Evolutionary conservation across 352 stramenopile genomes (phyloP).

Genomic region (Aphanomyces euteiches): DNA sequence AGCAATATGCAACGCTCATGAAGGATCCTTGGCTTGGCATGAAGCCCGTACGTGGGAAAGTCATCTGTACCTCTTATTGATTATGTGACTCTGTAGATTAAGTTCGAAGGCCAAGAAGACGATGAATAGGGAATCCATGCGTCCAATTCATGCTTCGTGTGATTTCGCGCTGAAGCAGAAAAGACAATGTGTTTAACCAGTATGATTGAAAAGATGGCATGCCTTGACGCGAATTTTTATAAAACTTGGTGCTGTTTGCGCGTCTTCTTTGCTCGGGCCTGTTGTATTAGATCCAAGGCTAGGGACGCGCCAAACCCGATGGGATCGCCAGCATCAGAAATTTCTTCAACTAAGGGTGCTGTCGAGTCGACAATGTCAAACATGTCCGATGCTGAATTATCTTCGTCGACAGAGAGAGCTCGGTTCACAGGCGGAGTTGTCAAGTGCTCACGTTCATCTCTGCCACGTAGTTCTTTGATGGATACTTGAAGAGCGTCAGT

Average conservation of each 20-base stretch:
- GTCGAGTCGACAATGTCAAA: conserved; percentile 10
- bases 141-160: background rate
- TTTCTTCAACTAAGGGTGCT: background rate
- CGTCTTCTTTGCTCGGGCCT: conserved; percentile 17
- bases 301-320: conserved; percentile 10
- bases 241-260: background rate
- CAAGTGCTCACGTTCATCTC: no score
- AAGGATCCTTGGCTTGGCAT: conserved; percentile 69
- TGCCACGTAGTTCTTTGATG: no score
- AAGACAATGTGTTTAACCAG: background rate
- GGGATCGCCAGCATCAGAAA: background rate
- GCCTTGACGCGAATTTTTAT: conserved; percentile 13
- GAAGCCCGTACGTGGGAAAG: conserved; percentile 25
- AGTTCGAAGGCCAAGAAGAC: conserved; percentile 19
- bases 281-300: conserved; percentile 22
- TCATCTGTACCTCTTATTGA: background rate
- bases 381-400: background rate
- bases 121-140: background rate
- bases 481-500: background rate
- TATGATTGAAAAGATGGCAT: conserved; percentile 27
- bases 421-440: background rate
- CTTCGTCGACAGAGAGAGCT: background rate
- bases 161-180: background rate
- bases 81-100: conserved; percentile 2
- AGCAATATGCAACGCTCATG: conserved; percentile 79